Evolutionary conservation across 352 stramenopile species (phyloP).

Genomic region (Phytophthora sojae): DNA sequence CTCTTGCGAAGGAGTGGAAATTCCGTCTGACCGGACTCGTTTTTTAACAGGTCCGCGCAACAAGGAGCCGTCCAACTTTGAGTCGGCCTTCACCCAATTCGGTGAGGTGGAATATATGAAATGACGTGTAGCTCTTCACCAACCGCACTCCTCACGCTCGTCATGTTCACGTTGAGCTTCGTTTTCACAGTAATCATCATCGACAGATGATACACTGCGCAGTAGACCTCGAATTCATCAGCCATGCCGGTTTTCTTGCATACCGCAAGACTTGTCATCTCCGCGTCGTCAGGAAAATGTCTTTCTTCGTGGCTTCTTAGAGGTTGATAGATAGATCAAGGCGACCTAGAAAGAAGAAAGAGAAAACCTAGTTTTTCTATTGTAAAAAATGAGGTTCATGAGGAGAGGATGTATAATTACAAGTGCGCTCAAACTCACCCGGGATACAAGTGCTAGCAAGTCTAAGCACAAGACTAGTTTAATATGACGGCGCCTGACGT

Average conservation of each 20-base stretch:
- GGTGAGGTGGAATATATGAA: too few species aligned
- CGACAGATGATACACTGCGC: background rate
- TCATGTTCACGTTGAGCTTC: background rate
- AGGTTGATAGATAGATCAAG: too few species aligned
- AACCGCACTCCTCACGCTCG: background rate
- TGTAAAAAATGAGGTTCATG: too few species aligned
- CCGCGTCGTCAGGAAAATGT: too few species aligned
- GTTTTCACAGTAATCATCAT: background rate
- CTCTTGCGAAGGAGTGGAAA: background rate
- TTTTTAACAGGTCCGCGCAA: background rate
- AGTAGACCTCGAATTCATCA: background rate
- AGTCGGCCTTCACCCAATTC: background rate
- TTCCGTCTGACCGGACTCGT: background rate
- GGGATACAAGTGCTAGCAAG: background rate
- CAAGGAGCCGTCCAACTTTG: background rate
- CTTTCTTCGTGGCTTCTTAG: too few species aligned
- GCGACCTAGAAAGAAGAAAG: too few species aligned
- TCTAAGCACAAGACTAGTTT: conserved; percentile 28
- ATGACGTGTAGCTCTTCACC: background rate
- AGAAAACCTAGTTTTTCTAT: too few species aligned
- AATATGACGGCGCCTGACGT: conserved; percentile 41
- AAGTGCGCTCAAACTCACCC: too few species aligned
- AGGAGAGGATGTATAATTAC: too few species aligned
- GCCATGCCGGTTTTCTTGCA: too few species aligned
- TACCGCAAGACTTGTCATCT: too few species aligned